Conservation (phyloP, 768 basidiomycete species). For the Amanita phalloides region DNA sequence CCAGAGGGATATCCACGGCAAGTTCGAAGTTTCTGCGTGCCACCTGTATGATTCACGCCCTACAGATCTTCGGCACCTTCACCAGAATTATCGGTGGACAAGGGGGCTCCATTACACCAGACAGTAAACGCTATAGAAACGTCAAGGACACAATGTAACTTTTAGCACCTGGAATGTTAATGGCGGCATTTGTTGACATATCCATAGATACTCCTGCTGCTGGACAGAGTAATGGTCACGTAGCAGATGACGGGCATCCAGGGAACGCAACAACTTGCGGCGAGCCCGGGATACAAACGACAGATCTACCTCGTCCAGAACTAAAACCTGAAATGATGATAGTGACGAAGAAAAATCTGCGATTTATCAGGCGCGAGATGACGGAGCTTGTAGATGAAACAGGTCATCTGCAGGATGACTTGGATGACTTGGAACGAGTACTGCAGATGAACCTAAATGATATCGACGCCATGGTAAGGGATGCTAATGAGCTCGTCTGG, state of each 20-base stretch:
- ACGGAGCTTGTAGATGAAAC: constrained; percentile 2
- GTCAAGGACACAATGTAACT: neutral
- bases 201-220: neutral
- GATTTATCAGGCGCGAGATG: constrained; percentile 2
- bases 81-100: neutral
- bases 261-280: neutral
- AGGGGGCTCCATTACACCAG: neutral
- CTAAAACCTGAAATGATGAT: neutral
- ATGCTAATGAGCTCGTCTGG: constrained; percentile 10
- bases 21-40: neutral
- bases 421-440: constrained; percentile 11
- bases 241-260: neutral
- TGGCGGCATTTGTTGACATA: neutral
- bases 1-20: neutral
- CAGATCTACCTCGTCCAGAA: neutral
- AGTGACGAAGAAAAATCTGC: constrained; percentile 1
- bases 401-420: constrained; percentile 6
- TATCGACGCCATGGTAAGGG: constrained; percentile 2
- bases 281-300: neutral
- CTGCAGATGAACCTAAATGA: constrained; percentile 7
- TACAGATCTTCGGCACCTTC: neutral
- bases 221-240: neutral
- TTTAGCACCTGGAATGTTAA: neutral
- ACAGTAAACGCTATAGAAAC: neutral
- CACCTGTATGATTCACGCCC: neutral